Conservation (phyloP, 1,284 basidiomycete species). For the Termitomyces sp. region DNA sequence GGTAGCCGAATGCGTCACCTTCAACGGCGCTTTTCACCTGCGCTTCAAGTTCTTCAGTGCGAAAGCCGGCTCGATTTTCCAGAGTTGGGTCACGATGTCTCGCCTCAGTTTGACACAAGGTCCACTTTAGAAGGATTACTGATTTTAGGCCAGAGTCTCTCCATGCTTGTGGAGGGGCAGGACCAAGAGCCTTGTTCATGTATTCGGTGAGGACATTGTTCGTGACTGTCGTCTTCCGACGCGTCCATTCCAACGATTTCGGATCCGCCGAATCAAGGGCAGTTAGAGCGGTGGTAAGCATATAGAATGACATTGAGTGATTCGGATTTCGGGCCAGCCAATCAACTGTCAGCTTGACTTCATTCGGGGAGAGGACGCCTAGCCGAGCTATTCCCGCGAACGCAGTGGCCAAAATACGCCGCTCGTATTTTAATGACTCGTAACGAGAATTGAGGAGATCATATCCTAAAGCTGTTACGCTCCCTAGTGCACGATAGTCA, state of each 20-base stretch:
- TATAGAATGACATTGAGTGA: conserved; percentile 66
- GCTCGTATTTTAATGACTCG: conserved; percentile 70
- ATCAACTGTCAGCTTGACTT: conserved; percentile 58
- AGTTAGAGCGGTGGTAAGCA: conserved; percentile 64
- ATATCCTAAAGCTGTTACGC: conserved; percentile 49
- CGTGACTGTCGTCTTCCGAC: conserved; percentile 43
- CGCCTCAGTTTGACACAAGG: conserved; percentile 74
- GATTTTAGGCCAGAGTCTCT: conserved; percentile 74
- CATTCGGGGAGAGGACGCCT: conserved; percentile 53
- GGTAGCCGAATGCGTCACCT: conserved; percentile 78
- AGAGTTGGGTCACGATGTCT: conserved; percentile 65
- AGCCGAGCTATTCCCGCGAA: conserved; percentile 62
- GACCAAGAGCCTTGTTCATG: conserved; percentile 46
- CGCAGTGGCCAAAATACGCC: conserved; percentile 56
- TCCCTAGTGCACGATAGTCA: conserved; percentile 26
- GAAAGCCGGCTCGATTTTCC: conserved; percentile 63
- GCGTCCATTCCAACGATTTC: conserved; percentile 34
- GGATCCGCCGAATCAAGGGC: conserved; percentile 69
- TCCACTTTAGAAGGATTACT: conserved; percentile 80
- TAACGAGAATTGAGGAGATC: conserved; percentile 62
- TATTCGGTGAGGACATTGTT: conserved; percentile 43
- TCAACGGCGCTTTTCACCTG: conserved; percentile 80
- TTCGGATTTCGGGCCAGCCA: conserved; percentile 61
- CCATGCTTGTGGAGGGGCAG: conserved; percentile 55
- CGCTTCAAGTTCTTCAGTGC: conserved; percentile 74